Evolutionary conservation across 345 rosid genomes (phyloP).

Genomic region (Crucihimalaya himalaica): DNA sequence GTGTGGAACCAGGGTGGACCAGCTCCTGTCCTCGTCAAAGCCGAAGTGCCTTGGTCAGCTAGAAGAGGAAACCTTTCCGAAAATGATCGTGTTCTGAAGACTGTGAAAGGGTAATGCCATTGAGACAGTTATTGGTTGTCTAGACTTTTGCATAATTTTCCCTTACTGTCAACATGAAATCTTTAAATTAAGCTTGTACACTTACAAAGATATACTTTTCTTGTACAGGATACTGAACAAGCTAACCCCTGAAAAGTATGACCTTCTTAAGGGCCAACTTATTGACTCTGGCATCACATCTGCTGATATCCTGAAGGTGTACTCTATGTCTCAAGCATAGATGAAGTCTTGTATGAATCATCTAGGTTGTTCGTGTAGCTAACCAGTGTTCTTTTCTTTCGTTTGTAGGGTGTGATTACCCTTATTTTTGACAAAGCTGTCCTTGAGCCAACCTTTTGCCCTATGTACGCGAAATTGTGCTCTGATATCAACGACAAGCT

Average conservation of each 20-base stretch:
- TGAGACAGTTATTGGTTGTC: conserved; percentile 3
- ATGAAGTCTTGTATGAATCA: background rate
- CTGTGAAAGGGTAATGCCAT: conserved; percentile 66
- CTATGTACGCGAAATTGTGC: conserved; percentile 64
- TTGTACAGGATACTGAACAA: conserved; percentile 82
- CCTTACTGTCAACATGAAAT: background rate
- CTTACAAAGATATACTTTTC: conserved; percentile 23
- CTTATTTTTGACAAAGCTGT: conserved; percentile 89
- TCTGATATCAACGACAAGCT: conserved; percentile 73
- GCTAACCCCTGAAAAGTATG: conserved; percentile 94
- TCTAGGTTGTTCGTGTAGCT: conserved; percentile 6
- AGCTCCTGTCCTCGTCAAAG: conserved; percentile 59
- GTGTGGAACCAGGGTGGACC: conserved; percentile 58
- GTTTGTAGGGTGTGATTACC: conserved; percentile 63
- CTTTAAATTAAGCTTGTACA: background rate
- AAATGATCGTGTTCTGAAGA: conserved; percentile 59
- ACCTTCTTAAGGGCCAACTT: conserved; percentile 88
- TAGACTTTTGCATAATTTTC: conserved; percentile 5
- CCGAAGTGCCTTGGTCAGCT: conserved; percentile 77
- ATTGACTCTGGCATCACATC: conserved; percentile 93
- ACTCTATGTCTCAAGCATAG: background rate
- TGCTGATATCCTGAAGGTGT: conserved; percentile 82
- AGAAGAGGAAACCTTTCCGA: conserved; percentile 62
- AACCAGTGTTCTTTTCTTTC: conserved; percentile 6
- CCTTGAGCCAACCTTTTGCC: conserved; percentile 64